Percentiles rank a stretch among this genome's conserved stretches.
Conservation (phyloP, 371 early-diverging fungal species). For the Phascolomyces articulosus region DNA sequence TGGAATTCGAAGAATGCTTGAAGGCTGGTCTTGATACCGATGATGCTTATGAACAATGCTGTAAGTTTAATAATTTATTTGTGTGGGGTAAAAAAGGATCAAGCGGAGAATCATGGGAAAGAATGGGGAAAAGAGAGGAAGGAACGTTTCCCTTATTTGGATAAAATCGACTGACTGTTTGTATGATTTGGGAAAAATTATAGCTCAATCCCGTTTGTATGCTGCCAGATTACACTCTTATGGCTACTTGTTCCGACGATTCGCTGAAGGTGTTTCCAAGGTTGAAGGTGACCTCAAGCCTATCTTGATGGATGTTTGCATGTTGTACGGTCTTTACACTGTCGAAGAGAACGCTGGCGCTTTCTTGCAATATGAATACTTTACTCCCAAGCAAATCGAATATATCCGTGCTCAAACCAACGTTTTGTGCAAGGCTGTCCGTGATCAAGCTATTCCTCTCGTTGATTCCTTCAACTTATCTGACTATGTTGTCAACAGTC, state of each 20-base stretch:
- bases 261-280: constrained; percentile 74
- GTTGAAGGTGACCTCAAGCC: constrained; percentile 48
- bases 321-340: constrained; percentile 83
- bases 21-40: constrained; percentile 74
- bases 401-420: constrained; percentile 68
- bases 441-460: constrained; percentile 83
- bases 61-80: constrained; percentile 19
- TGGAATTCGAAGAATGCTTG: constrained; percentile 75
- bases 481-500: constrained; percentile 90
- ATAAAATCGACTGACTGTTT: background rate
- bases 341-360: constrained; percentile 86
- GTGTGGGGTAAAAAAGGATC: background rate
- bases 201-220: constrained; percentile 76
- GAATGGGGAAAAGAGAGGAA: too few relatives aligned
- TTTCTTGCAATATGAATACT: constrained; percentile 87
- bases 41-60: constrained; percentile 89
- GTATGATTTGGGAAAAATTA: background rate
- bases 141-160: background rate
- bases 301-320: constrained; percentile 71
- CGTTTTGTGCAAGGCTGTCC: constrained; percentile 70
- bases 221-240: constrained; percentile 88
- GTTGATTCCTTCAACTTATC: constrained; percentile 88
- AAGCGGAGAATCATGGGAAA: background rate
- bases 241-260: constrained; percentile 86
- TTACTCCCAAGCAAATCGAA: constrained; percentile 75